phyloP scores from a whole-genome alignment of 2,329 filamentous ascomycete genomes.

The Pseudohalonectria lignicola region DNA sequence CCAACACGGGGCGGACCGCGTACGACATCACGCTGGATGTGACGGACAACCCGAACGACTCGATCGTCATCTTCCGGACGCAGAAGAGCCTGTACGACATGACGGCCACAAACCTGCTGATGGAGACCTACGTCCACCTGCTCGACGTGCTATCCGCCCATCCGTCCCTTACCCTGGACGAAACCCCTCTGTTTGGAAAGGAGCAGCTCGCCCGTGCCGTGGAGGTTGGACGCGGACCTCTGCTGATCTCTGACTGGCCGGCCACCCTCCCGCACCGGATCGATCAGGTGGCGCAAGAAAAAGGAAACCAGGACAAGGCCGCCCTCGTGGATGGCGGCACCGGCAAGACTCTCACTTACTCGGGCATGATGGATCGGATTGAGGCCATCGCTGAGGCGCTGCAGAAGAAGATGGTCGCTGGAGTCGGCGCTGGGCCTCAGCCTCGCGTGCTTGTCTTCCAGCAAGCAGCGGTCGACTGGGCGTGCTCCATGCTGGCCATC shows the following conservation, averaged over 20 bases:
- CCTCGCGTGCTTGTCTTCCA: conserved; percentile 26
- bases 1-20: conserved; percentile 7
- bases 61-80: conserved; percentile 11
- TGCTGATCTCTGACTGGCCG: conserved; percentile 15
- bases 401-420: neutral
- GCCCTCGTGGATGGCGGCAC: conserved; percentile 11
- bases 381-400: neutral
- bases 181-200: neutral
- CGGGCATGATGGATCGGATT: conserved; percentile 13
- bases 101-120: conserved; percentile 13
- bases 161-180: neutral
- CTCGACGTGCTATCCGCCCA: neutral
- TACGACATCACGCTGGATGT: conserved; percentile 26
- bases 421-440: conserved; percentile 3
- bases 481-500: conserved; percentile 28
- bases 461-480: conserved; percentile 20
- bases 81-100: conserved; percentile 20
- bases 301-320: conserved; percentile 5
- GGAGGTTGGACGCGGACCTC: neutral
- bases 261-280: conserved; percentile 22
- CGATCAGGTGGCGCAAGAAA: conserved; percentile 17
- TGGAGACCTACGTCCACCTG: conserved; percentile 9
- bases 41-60: conserved; percentile 16
- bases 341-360: too few species aligned
- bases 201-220: neutral